Evolutionary conservation across 768 basidiomycete species (phyloP).

Genomic region (Amanita fuliginea): DNA sequence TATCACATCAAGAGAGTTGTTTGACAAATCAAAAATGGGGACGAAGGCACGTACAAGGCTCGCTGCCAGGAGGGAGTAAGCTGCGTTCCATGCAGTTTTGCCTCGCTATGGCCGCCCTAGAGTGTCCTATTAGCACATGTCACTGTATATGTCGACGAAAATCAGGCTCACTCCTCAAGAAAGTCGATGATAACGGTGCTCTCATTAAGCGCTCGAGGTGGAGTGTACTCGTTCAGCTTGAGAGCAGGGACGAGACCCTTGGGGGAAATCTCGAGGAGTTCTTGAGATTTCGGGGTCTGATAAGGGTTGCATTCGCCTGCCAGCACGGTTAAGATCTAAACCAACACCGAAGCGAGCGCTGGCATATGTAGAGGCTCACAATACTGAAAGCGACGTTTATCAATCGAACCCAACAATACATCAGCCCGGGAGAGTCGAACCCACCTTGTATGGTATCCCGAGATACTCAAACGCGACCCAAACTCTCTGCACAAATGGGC

Average conservation of each 20-base stretch:
- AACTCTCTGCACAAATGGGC: no score
- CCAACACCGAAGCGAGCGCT: neutral
- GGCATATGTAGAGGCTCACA: slow-evolving; percentile 10
- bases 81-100: slow-evolving; percentile 28
- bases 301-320: slow-evolving; percentile 79
- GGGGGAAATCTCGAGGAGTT: slow-evolving; percentile 68
- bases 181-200: slow-evolving; percentile 74
- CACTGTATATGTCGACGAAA: neutral
- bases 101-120: slow-evolving; percentile 1
- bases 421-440: neutral
- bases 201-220: slow-evolving; percentile 61
- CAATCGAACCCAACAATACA: neutral
- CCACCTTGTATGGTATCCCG: slow-evolving; percentile 54
- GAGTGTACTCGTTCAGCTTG: slow-evolving; percentile 32
- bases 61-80: slow-evolving; percentile 43
- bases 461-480: no score
- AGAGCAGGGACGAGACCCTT: slow-evolving; percentile 40
- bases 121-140: neutral
- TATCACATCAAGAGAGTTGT: slow-evolving; percentile 13
- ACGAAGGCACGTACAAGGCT: slow-evolving; percentile 42
- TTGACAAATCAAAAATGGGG: neutral
- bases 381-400: slow-evolving; percentile 8
- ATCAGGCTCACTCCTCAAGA: slow-evolving; percentile 57
- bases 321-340: neutral
- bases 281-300: slow-evolving; percentile 53